Evolutionary conservation across 306 rosid species (phyloP).

Genomic region (Ziziphus jujuba): DNA sequence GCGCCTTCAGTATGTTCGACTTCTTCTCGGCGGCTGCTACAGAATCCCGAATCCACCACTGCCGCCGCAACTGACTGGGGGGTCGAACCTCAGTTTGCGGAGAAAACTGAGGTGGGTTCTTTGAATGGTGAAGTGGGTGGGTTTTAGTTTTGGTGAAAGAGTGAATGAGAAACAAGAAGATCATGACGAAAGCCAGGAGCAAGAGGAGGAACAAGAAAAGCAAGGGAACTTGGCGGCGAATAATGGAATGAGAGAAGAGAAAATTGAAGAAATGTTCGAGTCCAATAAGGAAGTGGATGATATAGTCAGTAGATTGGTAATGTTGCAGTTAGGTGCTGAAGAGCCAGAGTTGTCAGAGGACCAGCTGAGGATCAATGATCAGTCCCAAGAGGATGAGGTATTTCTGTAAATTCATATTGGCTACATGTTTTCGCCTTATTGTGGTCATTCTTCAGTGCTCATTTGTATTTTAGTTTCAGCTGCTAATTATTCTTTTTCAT

Average conservation of each 20-base stretch:
- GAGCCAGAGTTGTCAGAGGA: slow-evolving; percentile 60
- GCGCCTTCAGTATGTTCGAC: slow-evolving; percentile 3
- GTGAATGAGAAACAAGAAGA: slow-evolving; percentile 9
- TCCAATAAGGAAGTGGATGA: slow-evolving; percentile 30
- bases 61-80: slow-evolving; percentile 7
- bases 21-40: slow-evolving; percentile 17
- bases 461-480: too few species aligned
- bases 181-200: slow-evolving; percentile 4
- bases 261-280: slow-evolving; percentile 12
- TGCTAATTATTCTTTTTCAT: too few species aligned
- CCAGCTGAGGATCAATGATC: slow-evolving; percentile 61
- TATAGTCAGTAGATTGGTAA: slow-evolving; percentile 43
- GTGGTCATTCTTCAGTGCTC: too few species aligned
- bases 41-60: slow-evolving; percentile 8
- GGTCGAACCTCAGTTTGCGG: slow-evolving; percentile 27
- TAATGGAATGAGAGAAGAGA: slow-evolving; percentile 4
- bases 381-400: slow-evolving; percentile 88
- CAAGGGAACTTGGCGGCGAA: not conserved
- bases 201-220: too few species aligned
- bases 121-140: not conserved
- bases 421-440: too few species aligned
- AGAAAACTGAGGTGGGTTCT: slow-evolving; percentile 33
- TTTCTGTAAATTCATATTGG: not conserved
- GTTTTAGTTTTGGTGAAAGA: slow-evolving; percentile 19
- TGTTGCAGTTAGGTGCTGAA: slow-evolving; percentile 29